Base-by-base conservation (phyloP, 176 grass and related monocot genomes). In the Carex littledalei region DNA sequence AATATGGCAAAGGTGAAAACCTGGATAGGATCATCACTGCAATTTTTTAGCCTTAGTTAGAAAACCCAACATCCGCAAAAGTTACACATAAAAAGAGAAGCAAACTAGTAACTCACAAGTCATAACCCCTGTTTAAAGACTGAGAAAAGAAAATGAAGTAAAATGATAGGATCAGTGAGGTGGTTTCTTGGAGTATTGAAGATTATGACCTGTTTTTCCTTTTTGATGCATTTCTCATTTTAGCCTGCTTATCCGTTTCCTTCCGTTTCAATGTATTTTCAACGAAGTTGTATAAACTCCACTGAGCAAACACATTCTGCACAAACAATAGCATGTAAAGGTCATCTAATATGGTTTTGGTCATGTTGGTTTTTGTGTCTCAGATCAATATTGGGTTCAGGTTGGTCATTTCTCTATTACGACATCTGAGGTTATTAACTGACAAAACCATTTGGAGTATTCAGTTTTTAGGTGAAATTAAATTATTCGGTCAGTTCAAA, bases 271-370 rank as follows among this genome's bases (percentile, higher is more conserved):
- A 81, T 10, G 88, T 91, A 80, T 89, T 88, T 66, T 92, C 88
- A 63, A 99, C 93, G 81, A 89, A 99, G 71, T 92, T 86, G 63
- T 94, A 93, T 64, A 99, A 77, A 78, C 88, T 94, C 96, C 96
- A 99, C 18, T 95, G 89, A 71, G 93, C 93, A 31, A 86, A 87
- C 77, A 92, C 91, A 26, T 88, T 94, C 96, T 99, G 77, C 85
- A 94, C 69, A 37, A 83, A 66, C 78, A 75, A 77, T 76, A 26
- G 21, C 24, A 32, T 31, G 8, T 55, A 34, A 6, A 72, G 50
- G 24, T 15, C 2, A 21, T 76, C 43, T 76, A 76, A 34, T 78
- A 56, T 32, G 14, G 22, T 77, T 55, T 55, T 77, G 73, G 47
- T 69, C 66, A 39, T 70, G 29, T n/a, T 8, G 5, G 34, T 17